Conservation (phyloP, 306 rosid species). For the Acacia confusa region DNA sequence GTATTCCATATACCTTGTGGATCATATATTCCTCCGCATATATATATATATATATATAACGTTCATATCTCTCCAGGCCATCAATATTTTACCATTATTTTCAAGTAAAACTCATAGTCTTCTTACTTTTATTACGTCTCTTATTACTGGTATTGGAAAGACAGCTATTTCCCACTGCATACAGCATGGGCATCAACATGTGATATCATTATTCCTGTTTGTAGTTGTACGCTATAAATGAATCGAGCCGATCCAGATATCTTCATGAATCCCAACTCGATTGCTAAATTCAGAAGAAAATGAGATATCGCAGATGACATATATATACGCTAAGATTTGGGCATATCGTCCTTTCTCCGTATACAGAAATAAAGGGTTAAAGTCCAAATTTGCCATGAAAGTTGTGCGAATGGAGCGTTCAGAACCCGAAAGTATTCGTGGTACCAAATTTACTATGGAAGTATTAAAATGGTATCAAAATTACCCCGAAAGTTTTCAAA, state of each 20-base stretch:
- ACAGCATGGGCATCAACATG: neutral
- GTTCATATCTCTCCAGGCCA: neutral
- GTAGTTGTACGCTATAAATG: neutral
- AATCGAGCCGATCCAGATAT: neutral
- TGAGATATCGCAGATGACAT: neutral
- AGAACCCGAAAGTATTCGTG: too few relatives aligned
- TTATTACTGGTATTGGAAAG: neutral
- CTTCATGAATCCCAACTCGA: neutral
- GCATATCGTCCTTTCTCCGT: neutral
- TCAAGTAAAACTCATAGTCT: neutral
- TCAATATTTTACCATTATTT: neutral
- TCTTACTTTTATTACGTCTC: neutral
- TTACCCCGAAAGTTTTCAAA: too few relatives aligned
- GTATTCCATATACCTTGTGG: conserved; percentile 26
- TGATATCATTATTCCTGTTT: conserved; percentile 1
- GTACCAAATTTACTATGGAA: too few relatives aligned
- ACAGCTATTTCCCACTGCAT: conserved; percentile 6
- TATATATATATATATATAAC: neutral
- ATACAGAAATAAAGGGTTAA: neutral
- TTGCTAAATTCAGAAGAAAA: neutral
- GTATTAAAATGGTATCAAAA: too few relatives aligned
- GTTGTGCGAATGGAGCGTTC: too few relatives aligned
- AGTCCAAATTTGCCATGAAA: too few relatives aligned
- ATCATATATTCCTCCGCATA: conserved; percentile 19
- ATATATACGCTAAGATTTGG: neutral